Percentiles rank a stretch among this genome's conserved stretches.
Conservation (phyloP, 768 basidiomycete species). For the Calocybe gangraenosa region DNA sequence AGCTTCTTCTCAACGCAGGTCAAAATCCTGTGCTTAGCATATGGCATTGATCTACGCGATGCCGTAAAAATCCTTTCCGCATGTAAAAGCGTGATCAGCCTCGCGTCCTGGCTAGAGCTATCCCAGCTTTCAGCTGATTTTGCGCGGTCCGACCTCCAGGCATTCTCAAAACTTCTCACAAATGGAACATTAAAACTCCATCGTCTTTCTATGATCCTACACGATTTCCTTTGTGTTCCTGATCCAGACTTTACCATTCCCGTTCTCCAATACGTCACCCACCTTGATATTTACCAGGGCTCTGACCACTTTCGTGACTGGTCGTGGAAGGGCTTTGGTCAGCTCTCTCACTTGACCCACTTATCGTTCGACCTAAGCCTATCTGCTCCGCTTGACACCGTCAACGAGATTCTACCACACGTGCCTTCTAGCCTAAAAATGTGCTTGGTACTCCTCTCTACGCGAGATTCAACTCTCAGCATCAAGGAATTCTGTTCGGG, state of each 20-base stretch:
- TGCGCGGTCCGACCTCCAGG: constrained; percentile 2
- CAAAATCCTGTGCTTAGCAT: constrained; percentile 11
- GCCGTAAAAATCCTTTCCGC: constrained; percentile 8
- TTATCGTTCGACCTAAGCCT: constrained; percentile 12
- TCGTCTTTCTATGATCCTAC: constrained; percentile 10
- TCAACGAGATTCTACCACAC: constrained; percentile 4
- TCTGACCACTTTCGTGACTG: constrained; percentile 11
- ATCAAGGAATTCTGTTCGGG: constrained; percentile 8
- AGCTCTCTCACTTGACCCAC: constrained; percentile 6
- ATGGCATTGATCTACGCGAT: constrained; percentile 11
- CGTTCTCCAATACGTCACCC: constrained; percentile 9
- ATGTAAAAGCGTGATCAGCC: constrained; percentile 10
- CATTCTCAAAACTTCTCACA: constrained; percentile 9
- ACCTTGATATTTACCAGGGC: constrained; percentile 13
- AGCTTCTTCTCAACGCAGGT: constrained; percentile 13
- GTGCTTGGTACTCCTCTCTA: constrained; percentile 9
- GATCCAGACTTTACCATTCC: constrained; percentile 14
- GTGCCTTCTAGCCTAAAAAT: constrained; percentile 7
- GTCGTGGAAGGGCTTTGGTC: constrained; percentile 12
- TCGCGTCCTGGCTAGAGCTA: constrained; percentile 14
- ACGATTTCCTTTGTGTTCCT: constrained; percentile 8
- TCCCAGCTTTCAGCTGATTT: neutral
- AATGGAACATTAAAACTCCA: constrained; percentile 5
- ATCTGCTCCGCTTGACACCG: constrained; percentile 5
- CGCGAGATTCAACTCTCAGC: constrained; percentile 1